These are phyloP conservation scores for Chlamydomonas sp. DNA, from an alignment of 139 green algal genomes.

Conservation along the genomic window DNA sequence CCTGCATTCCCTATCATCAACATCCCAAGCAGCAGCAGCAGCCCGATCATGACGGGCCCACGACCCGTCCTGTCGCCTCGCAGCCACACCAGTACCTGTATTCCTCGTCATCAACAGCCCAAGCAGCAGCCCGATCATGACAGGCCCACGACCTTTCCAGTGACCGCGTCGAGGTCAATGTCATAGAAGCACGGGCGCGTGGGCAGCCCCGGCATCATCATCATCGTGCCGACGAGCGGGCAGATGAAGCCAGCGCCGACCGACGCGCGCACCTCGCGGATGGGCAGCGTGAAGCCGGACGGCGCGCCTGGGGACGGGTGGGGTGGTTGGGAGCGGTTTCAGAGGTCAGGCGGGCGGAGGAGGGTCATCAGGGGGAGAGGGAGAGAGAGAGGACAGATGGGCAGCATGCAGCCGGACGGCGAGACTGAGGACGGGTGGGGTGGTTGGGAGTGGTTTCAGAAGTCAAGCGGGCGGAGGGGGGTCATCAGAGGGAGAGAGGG, in stretches of 20 bases:
- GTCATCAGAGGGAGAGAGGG: no score
- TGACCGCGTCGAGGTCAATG: slow-evolving; percentile 76
- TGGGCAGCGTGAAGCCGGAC: slow-evolving; percentile 81
- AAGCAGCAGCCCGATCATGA: slow-evolving; percentile 35
- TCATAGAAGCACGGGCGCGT: slow-evolving; percentile 89
- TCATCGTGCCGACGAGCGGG: slow-evolving; percentile 83
- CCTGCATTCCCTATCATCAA: slow-evolving; percentile 33
- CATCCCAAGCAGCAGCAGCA: neutral
- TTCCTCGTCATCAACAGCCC: slow-evolving; percentile 1
- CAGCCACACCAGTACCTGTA: no score
- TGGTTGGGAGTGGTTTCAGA: neutral
- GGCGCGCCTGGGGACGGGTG: slow-evolving; percentile 54
- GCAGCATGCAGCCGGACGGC: no score
- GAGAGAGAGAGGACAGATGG: no score
- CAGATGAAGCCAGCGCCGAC: slow-evolving; percentile 92
- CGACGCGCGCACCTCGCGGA: slow-evolving; percentile 77
- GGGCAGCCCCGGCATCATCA: slow-evolving; percentile 85
- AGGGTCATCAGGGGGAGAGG: no score
- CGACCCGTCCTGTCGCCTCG: slow-evolving; percentile 55
- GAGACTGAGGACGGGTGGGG: neutral
- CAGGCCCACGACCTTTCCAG: slow-evolving; percentile 75
- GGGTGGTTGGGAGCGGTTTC: neutral
- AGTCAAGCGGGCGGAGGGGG: neutral
- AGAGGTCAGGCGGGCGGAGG: neutral
- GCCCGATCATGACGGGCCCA: slow-evolving; percentile 73